Percentiles rank a stretch among this genome's conserved stretches.
phyloP scores from a whole-genome alignment of 768 basidiomycete species.

The Candolleomyces aberdarensis region DNA sequence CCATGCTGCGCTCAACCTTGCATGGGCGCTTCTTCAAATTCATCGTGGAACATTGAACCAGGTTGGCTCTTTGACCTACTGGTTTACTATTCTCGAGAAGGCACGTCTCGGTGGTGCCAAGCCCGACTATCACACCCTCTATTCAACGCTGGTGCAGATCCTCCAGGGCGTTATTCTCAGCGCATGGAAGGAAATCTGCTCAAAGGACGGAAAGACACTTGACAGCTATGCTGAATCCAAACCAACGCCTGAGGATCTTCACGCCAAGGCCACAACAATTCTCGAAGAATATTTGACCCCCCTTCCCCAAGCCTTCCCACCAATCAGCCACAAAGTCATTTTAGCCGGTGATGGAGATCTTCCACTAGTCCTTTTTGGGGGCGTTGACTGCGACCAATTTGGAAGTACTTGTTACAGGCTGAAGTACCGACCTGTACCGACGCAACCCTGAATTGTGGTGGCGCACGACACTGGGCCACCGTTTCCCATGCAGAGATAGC shows the following conservation, averaged over 20 bases:
- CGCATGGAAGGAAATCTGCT: conserved; percentile 18
- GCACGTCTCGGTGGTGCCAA: conserved; percentile 20
- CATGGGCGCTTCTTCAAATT: conserved; percentile 20
- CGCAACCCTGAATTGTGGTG: no score
- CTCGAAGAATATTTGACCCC: not conserved
- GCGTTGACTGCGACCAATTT: no score
- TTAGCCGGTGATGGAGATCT: no score
- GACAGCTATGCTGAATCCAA: not conserved
- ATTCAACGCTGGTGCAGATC: conserved; percentile 18
- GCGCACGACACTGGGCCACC: no score
- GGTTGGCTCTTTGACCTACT: conserved; percentile 19
- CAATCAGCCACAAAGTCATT: no score
- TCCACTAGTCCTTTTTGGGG: no score
- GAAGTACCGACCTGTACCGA: no score
- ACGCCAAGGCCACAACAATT: not conserved
- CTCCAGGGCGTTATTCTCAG: conserved; percentile 22
- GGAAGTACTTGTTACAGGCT: no score
- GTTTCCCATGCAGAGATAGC: no score
- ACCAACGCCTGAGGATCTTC: not conserved
- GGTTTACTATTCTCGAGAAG: conserved; percentile 23
- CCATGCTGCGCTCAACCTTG: conserved; percentile 21
- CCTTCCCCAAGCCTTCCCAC: no score
- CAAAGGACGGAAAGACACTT: not conserved
- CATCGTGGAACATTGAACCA: conserved; percentile 20
- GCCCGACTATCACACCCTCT: conserved; percentile 27